Conservation (phyloP, 768 basidiomycete species). For the Suillus ampliporus region DNA sequence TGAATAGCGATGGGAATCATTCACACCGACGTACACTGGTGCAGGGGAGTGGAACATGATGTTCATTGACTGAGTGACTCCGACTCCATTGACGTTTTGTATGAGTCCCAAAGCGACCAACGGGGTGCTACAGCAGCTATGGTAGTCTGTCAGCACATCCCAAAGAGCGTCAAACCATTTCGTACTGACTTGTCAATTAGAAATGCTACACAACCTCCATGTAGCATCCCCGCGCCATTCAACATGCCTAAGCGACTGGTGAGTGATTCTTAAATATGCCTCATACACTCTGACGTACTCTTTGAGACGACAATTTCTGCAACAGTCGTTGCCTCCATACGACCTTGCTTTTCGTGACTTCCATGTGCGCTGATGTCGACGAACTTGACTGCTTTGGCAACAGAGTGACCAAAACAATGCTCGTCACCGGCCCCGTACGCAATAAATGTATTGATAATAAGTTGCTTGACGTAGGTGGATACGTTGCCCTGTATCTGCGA, state of each 20-base stretch:
- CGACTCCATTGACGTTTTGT: conserved; percentile 68
- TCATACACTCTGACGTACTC: conserved; percentile 44
- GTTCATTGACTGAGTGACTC: conserved; percentile 76
- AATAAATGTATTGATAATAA: conserved; percentile 69
- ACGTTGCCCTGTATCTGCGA: conserved; percentile 68
- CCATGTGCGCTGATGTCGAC: conserved; percentile 60
- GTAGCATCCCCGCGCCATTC: conserved; percentile 77
- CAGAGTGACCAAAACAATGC: conserved; percentile 64
- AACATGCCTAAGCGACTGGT: conserved; percentile 58
- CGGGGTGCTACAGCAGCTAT: conserved; percentile 69
- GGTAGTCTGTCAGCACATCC: conserved; percentile 3
- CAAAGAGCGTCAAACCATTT: neutral
- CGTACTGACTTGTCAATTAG: conserved; percentile 70
- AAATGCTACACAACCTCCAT: conserved; percentile 78
- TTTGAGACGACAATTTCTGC: conserved; percentile 69
- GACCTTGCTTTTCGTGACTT: conserved; percentile 51
- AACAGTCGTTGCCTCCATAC: conserved; percentile 63
- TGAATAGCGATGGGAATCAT: conserved; percentile 10
- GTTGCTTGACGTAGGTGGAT: conserved; percentile 64
- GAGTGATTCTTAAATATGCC: neutral
- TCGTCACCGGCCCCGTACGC: conserved; percentile 73
- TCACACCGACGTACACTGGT: conserved; percentile 50
- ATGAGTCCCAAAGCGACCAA: conserved; percentile 69
- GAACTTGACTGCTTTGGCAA: conserved; percentile 65
- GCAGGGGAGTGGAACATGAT: conserved; percentile 74